phyloP scores from a whole-genome alignment of 2,329 filamentous ascomycete species.

The Spiromastix sp. region DNA sequence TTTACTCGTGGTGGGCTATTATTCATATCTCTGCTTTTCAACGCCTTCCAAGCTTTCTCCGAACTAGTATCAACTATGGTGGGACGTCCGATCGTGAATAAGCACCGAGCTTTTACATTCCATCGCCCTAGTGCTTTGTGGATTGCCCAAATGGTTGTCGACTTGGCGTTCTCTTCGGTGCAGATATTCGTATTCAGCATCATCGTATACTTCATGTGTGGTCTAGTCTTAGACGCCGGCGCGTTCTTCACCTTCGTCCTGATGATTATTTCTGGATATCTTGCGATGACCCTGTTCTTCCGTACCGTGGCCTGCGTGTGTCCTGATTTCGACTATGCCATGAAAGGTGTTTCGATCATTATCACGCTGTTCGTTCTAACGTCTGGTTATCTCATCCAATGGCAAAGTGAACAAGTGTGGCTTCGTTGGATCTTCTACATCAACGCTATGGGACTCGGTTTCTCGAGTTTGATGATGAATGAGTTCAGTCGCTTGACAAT shows the following conservation, averaged over 20 bases:
- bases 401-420: slow-evolving; percentile 51
- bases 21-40: slow-evolving; percentile 81
- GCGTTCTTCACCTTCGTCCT: slow-evolving; percentile 81
- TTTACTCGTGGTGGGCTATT: slow-evolving; percentile 68
- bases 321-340: slow-evolving; percentile 75
- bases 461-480: slow-evolving; percentile 72
- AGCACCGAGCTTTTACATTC: slow-evolving; percentile 74
- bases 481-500: slow-evolving; percentile 63
- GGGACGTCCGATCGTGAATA: slow-evolving; percentile 86
- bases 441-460: slow-evolving; percentile 68
- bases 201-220: slow-evolving; percentile 77
- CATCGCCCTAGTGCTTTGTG: slow-evolving; percentile 80
- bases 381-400: slow-evolving; percentile 35
- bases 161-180: slow-evolving; percentile 71
- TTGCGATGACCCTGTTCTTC: slow-evolving; percentile 82
- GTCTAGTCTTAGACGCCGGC: slow-evolving; percentile 61
- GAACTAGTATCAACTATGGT: slow-evolving; percentile 77
- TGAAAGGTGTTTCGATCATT: slow-evolving; percentile 68
- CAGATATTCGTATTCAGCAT: slow-evolving; percentile 71
- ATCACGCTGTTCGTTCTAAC: slow-evolving; percentile 54
- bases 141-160: slow-evolving; percentile 68
- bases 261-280: slow-evolving; percentile 64
- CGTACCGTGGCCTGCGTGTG: slow-evolving; percentile 65
- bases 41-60: slow-evolving; percentile 69
- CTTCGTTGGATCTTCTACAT: slow-evolving; percentile 75